Conservation (phyloP, 176 grass and related monocot genomes). For the Carex kokanica region DNA sequence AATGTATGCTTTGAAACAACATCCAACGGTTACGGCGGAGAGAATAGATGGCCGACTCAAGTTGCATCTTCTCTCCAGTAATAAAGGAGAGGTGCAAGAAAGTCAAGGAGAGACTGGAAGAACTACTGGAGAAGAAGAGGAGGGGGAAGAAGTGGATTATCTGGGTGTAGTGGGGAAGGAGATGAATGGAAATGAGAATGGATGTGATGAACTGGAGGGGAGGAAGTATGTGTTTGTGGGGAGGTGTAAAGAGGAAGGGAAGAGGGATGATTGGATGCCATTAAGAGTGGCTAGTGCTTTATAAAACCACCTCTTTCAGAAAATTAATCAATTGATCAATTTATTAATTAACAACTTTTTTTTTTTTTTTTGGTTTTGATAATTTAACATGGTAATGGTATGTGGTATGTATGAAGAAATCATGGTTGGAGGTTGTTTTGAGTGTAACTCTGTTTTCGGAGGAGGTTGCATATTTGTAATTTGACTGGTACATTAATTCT, state of each 20-base stretch:
- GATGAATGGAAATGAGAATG: not conserved
- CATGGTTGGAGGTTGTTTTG: not conserved
- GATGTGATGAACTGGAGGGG: not conserved
- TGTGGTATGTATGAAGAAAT: not conserved
- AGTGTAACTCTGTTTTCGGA: slow-evolving; percentile 8
- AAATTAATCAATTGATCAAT: not conserved
- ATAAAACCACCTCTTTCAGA: not conserved
- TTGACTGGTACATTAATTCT: slow-evolving; percentile 2
- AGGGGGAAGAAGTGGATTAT: not conserved
- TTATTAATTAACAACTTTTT: slow-evolving; percentile 1
- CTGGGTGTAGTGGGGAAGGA: slow-evolving; percentile 8
- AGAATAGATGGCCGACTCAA: slow-evolving; percentile 57
- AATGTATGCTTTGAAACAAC: slow-evolving; percentile 42
- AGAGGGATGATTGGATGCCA: slow-evolving; percentile 1
- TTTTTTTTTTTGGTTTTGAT: not conserved
- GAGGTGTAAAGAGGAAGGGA: slow-evolving; percentile 13
- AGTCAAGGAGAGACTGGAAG: slow-evolving; percentile 10
- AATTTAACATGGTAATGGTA: not conserved
- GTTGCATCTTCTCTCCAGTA: slow-evolving; percentile 28
- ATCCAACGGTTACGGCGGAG: slow-evolving; percentile 42
- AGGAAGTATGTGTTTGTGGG: slow-evolving; percentile 2
- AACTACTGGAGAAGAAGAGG: slow-evolving; percentile 1
- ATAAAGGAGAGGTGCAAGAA: slow-evolving; percentile 7
- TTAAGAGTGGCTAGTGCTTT: slow-evolving; percentile 15
- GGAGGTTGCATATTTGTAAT: not conserved